Conservation (phyloP, 257 asterid genomes). For the Gentiana dahurica region DNA sequence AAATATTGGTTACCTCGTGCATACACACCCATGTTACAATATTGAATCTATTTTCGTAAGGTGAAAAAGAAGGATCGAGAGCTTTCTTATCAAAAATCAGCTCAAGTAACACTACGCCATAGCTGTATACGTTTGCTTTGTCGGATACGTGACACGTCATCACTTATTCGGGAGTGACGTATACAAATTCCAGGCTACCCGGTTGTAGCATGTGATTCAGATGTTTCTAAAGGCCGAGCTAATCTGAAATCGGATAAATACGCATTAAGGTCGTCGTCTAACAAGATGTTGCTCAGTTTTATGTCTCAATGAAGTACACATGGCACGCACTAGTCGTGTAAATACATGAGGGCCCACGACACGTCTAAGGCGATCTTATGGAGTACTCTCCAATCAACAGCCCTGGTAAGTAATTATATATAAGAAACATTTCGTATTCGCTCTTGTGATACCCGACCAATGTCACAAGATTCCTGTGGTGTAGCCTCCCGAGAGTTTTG, state of each 20-base stretch:
- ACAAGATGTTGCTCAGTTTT: slow-evolving; percentile 35
- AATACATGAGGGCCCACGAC: slow-evolving; percentile 27
- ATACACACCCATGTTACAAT: slow-evolving; percentile 35
- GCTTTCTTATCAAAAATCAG: slow-evolving; percentile 29
- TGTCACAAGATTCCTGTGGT: slow-evolving; percentile 31
- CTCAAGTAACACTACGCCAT: slow-evolving; percentile 33
- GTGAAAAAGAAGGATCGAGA: slow-evolving; percentile 30
- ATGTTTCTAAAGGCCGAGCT: slow-evolving; percentile 15
- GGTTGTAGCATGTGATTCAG: slow-evolving; percentile 18
- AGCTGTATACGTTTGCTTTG: slow-evolving; percentile 34
- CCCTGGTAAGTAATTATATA: slow-evolving; percentile 27
- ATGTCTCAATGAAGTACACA: slow-evolving; percentile 28
- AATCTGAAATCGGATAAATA: slow-evolving; percentile 33
- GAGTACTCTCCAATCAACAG: slow-evolving; percentile 16
- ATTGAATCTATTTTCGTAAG: slow-evolving; percentile 27
- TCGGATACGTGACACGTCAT: slow-evolving; percentile 23
- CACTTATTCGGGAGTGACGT: slow-evolving; percentile 37
- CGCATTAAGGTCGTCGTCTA: slow-evolving; percentile 27
- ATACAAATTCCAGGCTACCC: slow-evolving; percentile 37
- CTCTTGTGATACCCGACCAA: slow-evolving; percentile 27
- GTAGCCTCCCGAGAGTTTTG: slow-evolving; percentile 20
- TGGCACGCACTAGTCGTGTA: slow-evolving; percentile 29
- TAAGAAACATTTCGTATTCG: slow-evolving; percentile 27
- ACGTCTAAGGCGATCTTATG: slow-evolving; percentile 34
- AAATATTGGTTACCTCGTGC: too few relatives aligned